phyloP scores from a whole-genome alignment of 2,329 filamentous ascomycete species.

The Monilinia aucupariae region DNA sequence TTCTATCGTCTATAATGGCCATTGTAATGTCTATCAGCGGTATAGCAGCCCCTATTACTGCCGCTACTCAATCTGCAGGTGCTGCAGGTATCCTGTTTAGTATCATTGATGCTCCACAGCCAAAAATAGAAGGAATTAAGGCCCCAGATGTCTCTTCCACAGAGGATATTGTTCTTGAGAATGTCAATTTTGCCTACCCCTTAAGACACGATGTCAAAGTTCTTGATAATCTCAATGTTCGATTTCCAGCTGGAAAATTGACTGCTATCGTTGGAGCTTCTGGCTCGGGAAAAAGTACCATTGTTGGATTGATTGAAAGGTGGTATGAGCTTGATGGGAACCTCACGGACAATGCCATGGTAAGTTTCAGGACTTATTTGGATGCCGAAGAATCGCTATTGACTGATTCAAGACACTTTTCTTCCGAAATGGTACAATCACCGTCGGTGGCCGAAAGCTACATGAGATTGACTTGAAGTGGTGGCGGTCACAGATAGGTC shows the following conservation, averaged over 20 bases:
- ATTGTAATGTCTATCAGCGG: conserved; percentile 50
- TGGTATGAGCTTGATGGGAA: conserved; percentile 58
- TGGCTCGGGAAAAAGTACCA: conserved; percentile 69
- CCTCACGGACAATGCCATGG: conserved; percentile 31
- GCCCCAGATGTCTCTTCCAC: conserved; percentile 46
- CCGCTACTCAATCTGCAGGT: conserved; percentile 38
- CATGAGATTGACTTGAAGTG: conserved; percentile 25
- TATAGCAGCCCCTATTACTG: conserved; percentile 53
- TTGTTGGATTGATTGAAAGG: conserved; percentile 64
- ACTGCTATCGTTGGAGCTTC: conserved; percentile 71
- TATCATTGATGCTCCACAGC: conserved; percentile 37
- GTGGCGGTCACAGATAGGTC: conserved; percentile 44
- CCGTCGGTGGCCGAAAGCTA: conserved; percentile 21
- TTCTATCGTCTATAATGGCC: conserved; percentile 36
- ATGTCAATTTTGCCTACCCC: conserved; percentile 70
- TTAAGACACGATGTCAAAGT: conserved; percentile 59
- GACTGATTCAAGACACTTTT: conserved; percentile 23
- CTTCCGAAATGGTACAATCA: conserved; percentile 25
- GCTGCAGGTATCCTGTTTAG: conserved; percentile 38
- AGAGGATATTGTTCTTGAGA: conserved; percentile 54
- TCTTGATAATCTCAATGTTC: conserved; percentile 53
- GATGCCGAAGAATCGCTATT: not conserved
- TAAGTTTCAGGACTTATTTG: conserved; percentile 10
- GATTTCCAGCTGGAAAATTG: conserved; percentile 57
- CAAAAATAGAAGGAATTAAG: conserved; percentile 39